These are phyloP conservation scores for Claviceps citrina DNA, from an alignment of 2,329 filamentous ascomycete species.

Conservation along the genomic window DNA sequence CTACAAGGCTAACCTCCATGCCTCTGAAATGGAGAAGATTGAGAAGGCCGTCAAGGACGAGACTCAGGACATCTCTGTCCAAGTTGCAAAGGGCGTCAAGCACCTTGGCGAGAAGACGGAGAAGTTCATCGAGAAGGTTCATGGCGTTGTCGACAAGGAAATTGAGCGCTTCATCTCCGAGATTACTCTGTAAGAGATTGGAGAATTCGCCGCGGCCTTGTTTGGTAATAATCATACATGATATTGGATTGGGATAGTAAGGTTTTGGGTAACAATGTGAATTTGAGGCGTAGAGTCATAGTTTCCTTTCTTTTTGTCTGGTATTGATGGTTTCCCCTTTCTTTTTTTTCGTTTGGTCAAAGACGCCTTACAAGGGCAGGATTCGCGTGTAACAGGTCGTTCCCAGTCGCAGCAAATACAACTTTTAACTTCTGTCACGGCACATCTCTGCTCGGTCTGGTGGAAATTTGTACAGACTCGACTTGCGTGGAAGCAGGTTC, in stretches of 20 bases:
- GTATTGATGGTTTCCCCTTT: background rate
- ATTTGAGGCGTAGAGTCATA: conserved; percentile 8
- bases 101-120: conserved; percentile 39
- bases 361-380: background rate
- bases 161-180: conserved; percentile 44
- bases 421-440: background rate
- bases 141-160: conserved; percentile 46
- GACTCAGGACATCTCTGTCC: conserved; percentile 41
- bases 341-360: conserved; percentile 2
- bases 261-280: conserved; percentile 15
- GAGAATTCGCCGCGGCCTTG: background rate
- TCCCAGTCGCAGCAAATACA: conserved; percentile 7
- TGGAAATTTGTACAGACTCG: background rate
- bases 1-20: conserved; percentile 42
- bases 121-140: conserved; percentile 48
- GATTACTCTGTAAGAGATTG: conserved; percentile 22
- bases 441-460: too few species aligned
- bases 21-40: conserved; percentile 39
- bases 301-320: conserved; percentile 1
- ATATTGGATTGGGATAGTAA: background rate
- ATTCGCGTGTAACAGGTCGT: background rate
- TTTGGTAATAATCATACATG: conserved; percentile 2
- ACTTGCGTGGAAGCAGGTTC: background rate
- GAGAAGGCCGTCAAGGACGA: conserved; percentile 45
- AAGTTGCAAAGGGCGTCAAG: conserved; percentile 39